Base-by-base conservation (phyloP, 2,329 filamentous ascomycete species). In the Hymenoscyphus albidus region DNA sequence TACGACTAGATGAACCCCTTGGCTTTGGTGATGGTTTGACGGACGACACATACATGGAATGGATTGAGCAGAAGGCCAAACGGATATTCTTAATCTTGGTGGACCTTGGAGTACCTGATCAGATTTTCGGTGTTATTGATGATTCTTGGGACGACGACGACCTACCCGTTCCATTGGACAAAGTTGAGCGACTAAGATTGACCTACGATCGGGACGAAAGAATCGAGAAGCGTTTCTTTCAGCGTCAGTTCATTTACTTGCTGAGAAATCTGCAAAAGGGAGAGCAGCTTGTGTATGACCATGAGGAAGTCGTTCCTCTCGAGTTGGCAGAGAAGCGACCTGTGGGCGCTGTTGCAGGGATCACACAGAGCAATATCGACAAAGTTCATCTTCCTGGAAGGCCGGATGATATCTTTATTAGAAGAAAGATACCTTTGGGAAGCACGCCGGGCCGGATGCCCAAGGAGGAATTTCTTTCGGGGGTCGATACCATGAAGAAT, bases 121-220 rank as follows among this genome's bases (percentile, higher is more conserved):
- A 89, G 74, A 92, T 93, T 66, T 93, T 93, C 72, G 85, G 85
- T 54, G 81, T 91, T 61, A 86, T 92, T 64, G 89, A 93, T 76
- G 86, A 89, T 72, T 89, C 87, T 27, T 92, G 89, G 89, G 88
- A 90, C 70, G 90, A 93, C 72, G 83, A 86, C 62, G 90, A 93
- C 76, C 79, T 93, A 54, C 90, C 90, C 5, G 81, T 93, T 58
- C 80, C 86, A 4, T 78, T 84, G 62, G 86, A 90, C 60, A 85
- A 89, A 65, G 83, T 92, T 57, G 82, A 84, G 70, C 83, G 84
- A 58, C 81, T 92, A 18, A 81, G 82, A 38, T 78, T 92, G 55
- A 85, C 85, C 0, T 80, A 83, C 27, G 77, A 80, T 31, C 83
- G 81, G 59, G 85, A 91, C 73, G 83, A 87, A 64, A 83, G 82